A percentile compares a stretch with the other conserved stretches of the same genome.
phyloP scores from a whole-genome alignment of 805 yeast genomes.

The Kodamaea kaohsiungensis region DNA sequence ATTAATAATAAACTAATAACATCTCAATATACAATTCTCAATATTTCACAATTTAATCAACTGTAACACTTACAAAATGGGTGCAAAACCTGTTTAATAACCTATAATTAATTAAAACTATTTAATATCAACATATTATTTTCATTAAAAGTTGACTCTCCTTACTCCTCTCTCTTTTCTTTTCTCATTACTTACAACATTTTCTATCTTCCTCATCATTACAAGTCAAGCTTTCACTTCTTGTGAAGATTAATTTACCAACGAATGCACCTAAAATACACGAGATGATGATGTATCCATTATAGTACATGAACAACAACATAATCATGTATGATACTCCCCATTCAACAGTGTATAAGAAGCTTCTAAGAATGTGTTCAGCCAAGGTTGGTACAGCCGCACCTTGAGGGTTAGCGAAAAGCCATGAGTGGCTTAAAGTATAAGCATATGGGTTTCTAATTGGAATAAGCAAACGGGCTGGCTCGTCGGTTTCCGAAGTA shows the following conservation, averaged over 20 bases:
- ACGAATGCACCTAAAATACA: conserved; percentile 63
- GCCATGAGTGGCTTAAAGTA: conserved; percentile 38
- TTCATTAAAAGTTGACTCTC: too few relatives aligned
- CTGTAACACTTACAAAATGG: too few relatives aligned
- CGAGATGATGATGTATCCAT: conserved; percentile 64
- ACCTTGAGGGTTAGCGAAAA: conserved; percentile 23
- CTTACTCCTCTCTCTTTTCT: too few relatives aligned
- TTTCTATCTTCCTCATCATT: conserved; percentile 24
- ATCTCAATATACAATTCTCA: too few relatives aligned
- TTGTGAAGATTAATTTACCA: conserved; percentile 56
- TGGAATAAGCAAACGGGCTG: background rate
- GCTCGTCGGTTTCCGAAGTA: background rate
- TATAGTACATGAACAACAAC: conserved; percentile 75
- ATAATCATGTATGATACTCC: conserved; percentile 64
- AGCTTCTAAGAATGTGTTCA: conserved; percentile 54
- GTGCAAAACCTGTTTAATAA: too few relatives aligned
- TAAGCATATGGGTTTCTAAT: conserved; percentile 20
- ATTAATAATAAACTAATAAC: too few relatives aligned
- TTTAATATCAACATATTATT: too few relatives aligned
- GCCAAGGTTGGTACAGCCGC: conserved; percentile 38
- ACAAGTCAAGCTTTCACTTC: conserved; percentile 38
- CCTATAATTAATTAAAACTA: too few relatives aligned
- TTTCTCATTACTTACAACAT: conserved; percentile 20
- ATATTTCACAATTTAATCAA: too few relatives aligned
- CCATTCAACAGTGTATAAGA: conserved; percentile 59